These are phyloP conservation scores for Exophiala mesophila DNA, from an alignment of 2,329 filamentous ascomycete genomes.

Conservation along the genomic window DNA sequence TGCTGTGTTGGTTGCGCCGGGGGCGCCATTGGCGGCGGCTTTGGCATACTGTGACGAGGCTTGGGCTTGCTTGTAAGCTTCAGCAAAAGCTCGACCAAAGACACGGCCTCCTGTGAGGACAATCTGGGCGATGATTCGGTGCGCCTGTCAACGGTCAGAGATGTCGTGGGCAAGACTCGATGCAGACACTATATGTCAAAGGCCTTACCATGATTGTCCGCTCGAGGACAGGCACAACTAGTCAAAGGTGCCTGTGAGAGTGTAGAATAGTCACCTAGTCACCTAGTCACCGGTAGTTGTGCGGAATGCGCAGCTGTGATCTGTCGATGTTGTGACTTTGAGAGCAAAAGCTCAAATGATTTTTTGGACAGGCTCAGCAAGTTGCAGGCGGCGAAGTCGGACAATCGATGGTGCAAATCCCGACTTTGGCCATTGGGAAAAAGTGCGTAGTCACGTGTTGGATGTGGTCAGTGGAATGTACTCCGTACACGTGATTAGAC, in stretches of 20 bases:
- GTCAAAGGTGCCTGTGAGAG: not conserved
- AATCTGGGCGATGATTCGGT: conserved; percentile 91
- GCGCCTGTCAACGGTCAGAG: conserved; percentile 58
- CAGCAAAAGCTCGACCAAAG: conserved; percentile 83
- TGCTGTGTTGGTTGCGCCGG: conserved; percentile 47
- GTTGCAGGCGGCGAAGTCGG: no score
- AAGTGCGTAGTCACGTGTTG: no score
- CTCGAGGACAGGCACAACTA: not conserved
- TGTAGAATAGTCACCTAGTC: no score
- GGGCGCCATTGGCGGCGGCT: conserved; percentile 58
- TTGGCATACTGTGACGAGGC: conserved; percentile 79
- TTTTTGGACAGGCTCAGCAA: no score
- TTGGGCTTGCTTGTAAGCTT: conserved; percentile 92
- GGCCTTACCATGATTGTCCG: conserved; percentile 4
- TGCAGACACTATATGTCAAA: not conserved
- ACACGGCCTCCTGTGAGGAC: conserved; percentile 86
- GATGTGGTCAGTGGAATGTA: no score
- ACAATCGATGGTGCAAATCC: no score
- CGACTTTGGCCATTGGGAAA: no score
- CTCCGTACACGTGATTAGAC: no score
- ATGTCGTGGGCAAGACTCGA: not conserved
- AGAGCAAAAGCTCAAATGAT: no score
- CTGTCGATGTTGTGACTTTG: no score
- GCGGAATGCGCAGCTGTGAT: no score
- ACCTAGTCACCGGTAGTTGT: no score